Base-by-base conservation (phyloP, 1,284 basidiomycete species). In the Inonotus obliquus region DNA sequence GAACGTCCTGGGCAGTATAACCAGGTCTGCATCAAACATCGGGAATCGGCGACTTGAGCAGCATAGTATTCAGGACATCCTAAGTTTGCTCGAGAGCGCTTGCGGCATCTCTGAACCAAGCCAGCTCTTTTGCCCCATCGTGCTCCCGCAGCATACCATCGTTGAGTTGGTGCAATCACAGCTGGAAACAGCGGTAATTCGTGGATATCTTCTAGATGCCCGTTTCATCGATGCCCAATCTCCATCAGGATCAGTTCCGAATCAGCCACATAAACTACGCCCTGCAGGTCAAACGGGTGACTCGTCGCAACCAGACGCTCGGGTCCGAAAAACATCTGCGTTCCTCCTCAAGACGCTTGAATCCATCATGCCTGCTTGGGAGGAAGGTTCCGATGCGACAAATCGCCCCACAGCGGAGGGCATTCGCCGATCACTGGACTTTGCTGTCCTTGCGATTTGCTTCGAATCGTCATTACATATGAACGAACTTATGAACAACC, bases 171-270 rank as follows among this genome's bases (percentile, higher is more conserved):
- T 90, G 57, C 69, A 84, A 44, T 83, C 86, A 35, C 83, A 91
- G 63, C 73, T 75, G 35, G 78, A 76, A 58, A 84, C 82, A 1
- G 72, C 73, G 49, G 74, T 83, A 17, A 86, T 95, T 61, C 83
- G 86, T 6, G 81, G 87, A 60, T 94, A 86, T 69, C 69, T 92
- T 2, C 75, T 95, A 2, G 69, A 83, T 58, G 89, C 87, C 25
- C 76, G 68, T 44, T 76, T 95, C 35, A 86, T 91, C 0, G 49
- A 72, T 0, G 17, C 52, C 1, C 32, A 4, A n/a, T 13, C 35
- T 13, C 21, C 13, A 23, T 53, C 41, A 17, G 23, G 14, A 14
- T n/a, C 35, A 17, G 17, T 49, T 17, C 19, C 45, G 23, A 79
- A 79, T 57, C 57, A 59, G 37, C 63, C 49, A 38, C 32, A 52